Conservation (phyloP, 1,284 basidiomycete species). For the Fomitopsis palustris region DNA sequence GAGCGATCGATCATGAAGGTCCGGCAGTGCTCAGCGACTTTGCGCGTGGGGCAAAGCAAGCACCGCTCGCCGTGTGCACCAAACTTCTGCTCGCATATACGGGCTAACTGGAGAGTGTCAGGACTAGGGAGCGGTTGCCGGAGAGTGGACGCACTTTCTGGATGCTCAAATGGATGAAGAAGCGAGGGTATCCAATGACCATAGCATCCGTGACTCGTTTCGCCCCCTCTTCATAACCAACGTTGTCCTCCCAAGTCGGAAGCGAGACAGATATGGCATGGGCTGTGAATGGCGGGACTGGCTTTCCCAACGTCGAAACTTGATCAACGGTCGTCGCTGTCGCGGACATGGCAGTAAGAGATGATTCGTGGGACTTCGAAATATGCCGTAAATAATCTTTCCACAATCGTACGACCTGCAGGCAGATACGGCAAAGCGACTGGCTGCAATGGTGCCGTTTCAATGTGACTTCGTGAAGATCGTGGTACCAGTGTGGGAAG, state of each 20-base stretch:
- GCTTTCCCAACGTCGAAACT: constrained; percentile 41
- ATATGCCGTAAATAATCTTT: no score
- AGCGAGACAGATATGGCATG: constrained; percentile 98
- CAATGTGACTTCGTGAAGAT: no score
- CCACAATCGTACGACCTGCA: not conserved
- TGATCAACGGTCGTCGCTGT: constrained; percentile 18
- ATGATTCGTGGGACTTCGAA: no score
- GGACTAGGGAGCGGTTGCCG: not conserved
- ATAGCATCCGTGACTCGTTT: constrained; percentile 79
- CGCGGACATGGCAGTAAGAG: not conserved
- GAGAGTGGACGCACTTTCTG: constrained; percentile 63
- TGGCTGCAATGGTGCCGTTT: no score
- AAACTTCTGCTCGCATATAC: constrained; percentile 76
- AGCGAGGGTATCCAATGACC: constrained; percentile 95
- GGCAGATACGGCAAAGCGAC: no score
- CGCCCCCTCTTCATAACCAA: constrained; percentile 94
- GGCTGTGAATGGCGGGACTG: constrained; percentile 65
- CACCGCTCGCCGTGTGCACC: constrained; percentile 67
- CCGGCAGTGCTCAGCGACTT: constrained; percentile 71
- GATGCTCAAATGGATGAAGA: constrained; percentile 91
- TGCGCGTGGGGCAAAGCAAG: constrained; percentile 76
- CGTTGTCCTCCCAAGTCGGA: constrained; percentile 91
- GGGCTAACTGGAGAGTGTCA: constrained; percentile 56
- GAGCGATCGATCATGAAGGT: constrained; percentile 67
- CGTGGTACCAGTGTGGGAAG: no score